phyloP scores from a whole-genome alignment of 1,284 basidiomycete species.

The Puccinia brachypodii region DNA sequence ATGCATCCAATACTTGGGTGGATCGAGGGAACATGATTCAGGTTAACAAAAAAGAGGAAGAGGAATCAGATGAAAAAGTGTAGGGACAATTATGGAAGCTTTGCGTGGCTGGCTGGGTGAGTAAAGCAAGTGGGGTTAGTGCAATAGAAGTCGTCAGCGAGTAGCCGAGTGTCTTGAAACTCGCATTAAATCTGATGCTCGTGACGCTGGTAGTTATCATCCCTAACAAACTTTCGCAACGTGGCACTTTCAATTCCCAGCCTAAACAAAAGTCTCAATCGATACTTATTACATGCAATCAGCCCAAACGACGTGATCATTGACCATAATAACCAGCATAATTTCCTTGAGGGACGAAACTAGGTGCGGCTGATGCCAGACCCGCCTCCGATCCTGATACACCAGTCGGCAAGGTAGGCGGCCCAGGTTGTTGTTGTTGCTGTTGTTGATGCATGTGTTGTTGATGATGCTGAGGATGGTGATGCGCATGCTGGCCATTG shows the following conservation, averaged over 20 bases:
- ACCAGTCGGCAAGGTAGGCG: slow-evolving; percentile 8
- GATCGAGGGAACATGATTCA: slow-evolving; percentile 19
- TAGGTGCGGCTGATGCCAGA: slow-evolving; percentile 27
- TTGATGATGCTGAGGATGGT: slow-evolving; percentile 45
- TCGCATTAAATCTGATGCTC: background rate
- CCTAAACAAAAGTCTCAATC: background rate
- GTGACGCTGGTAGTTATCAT: background rate
- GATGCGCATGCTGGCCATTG: slow-evolving; percentile 21
- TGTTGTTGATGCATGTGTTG: slow-evolving; percentile 28
- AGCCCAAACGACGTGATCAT: slow-evolving; percentile 1
- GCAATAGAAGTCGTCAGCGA: background rate
- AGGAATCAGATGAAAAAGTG: slow-evolving; percentile 33
- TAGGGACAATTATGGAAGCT: slow-evolving; percentile 13
- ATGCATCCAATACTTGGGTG: background rate
- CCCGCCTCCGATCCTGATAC: background rate
- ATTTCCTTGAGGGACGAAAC: slow-evolving; percentile 37
- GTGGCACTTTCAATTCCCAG: background rate
- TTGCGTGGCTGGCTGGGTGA: background rate
- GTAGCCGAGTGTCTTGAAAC: background rate
- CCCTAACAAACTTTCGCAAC: background rate
- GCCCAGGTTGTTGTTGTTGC: slow-evolving; percentile 30
- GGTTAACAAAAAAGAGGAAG: slow-evolving; percentile 20
- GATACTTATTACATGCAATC: background rate
- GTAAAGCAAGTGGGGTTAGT: slow-evolving; percentile 23
- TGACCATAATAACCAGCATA: slow-evolving; percentile 47